Evolutionary conservation across 202 grass and related monocot species (phyloP).

Genomic region (Miscanthus sacchariflorus): DNA sequence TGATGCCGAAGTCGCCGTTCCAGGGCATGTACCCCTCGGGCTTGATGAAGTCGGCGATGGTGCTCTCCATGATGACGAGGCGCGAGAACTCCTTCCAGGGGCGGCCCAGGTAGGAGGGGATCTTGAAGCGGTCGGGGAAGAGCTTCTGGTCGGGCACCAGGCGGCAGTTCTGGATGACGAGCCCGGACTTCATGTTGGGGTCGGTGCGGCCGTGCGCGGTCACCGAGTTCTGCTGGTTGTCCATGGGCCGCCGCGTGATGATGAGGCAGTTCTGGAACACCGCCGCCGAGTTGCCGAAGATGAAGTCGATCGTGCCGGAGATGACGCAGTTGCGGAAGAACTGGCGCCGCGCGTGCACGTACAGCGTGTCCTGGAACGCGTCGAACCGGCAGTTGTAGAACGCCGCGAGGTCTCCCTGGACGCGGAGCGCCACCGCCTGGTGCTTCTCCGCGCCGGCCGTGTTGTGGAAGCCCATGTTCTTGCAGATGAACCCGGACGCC

Average conservation of each 20-base stretch:
- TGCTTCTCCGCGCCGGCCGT: constrained; percentile 81
- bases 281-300: constrained; percentile 83
- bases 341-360: constrained; percentile 63
- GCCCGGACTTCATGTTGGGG: constrained; percentile 74
- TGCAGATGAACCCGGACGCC: constrained; percentile 84
- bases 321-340: constrained; percentile 98
- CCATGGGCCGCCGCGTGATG: constrained; percentile 83
- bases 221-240: constrained; percentile 90
- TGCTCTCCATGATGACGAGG: constrained; percentile 88
- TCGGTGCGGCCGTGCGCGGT: constrained; percentile 84
- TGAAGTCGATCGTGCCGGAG: constrained; percentile 85
- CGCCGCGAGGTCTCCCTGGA: too few relatives aligned
- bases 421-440: constrained; percentile 81
- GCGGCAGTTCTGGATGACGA: constrained; percentile 92
- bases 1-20: constrained; percentile 70
- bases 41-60: constrained; percentile 76
- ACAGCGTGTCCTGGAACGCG: constrained; percentile 79
- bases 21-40: constrained; percentile 82
- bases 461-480: constrained; percentile 95
- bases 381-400: constrained; percentile 82
- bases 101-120: constrained; percentile 79
- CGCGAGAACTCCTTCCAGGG: constrained; percentile 83
- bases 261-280: constrained; percentile 87
- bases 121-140: constrained; percentile 75
- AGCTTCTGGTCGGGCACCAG: constrained; percentile 74